These are phyloP conservation scores for Rhodotorula glutinis DNA, from an alignment of 1,284 basidiomycete species.

Conservation along the genomic window DNA sequence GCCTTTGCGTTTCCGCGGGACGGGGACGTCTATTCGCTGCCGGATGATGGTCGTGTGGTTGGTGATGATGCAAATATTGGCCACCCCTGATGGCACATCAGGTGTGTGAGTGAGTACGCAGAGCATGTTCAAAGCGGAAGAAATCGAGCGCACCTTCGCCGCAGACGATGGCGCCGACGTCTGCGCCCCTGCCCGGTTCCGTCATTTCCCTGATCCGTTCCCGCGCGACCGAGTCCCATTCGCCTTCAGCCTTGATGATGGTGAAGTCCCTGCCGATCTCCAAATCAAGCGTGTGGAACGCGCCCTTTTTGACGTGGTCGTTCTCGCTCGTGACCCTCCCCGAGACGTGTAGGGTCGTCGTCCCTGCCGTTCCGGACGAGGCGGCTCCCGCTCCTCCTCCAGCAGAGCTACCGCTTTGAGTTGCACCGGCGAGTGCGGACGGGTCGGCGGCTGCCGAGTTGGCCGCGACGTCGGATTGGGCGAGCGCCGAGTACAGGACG, in stretches of 20 bases:
- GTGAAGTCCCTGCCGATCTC: conserved; percentile 89
- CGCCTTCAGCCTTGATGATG: conserved; percentile 72
- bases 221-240: conserved; percentile 85
- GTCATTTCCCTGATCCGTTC: conserved; percentile 81
- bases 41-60: conserved; percentile 95
- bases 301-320: conserved; percentile 85
- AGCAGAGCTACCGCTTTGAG: background rate
- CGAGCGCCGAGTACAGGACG: conserved; percentile 49
- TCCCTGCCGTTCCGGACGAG: conserved; percentile 22
- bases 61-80: conserved; percentile 88
- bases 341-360: conserved; percentile 69
- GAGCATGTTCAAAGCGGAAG: too few species aligned
- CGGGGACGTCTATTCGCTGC: conserved; percentile 82
- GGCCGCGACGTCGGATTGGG: conserved; percentile 12
- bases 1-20: conserved; percentile 85
- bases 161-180: conserved; percentile 92
- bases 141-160: conserved; percentile 67
- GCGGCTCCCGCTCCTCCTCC: conserved; percentile 7
- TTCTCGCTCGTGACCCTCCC: conserved; percentile 90
- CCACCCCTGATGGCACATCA: conserved; percentile 60
- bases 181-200: conserved; percentile 86
- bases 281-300: conserved; percentile 92
- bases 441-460: conserved; percentile 1
- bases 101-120: background rate
- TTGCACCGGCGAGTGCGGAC: background rate